phyloP scores from a whole-genome alignment of 495 filamentous ascomycete genomes.

The Xylaria acuta region DNA sequence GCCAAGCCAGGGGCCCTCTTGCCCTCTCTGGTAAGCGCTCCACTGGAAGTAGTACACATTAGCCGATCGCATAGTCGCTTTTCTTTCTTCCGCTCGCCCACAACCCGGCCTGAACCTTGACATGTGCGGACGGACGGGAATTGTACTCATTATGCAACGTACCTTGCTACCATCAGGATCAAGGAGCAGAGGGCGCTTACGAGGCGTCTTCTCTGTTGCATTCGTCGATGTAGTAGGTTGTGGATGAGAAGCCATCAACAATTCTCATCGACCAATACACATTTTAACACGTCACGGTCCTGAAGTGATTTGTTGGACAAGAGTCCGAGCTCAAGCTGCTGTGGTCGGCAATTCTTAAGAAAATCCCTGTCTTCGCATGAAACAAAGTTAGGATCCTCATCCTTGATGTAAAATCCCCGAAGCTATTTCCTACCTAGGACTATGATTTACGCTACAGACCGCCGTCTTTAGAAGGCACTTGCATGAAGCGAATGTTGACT shows the following conservation, averaged over 20 bases:
- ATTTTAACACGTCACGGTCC: neutral
- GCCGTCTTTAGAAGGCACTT: neutral
- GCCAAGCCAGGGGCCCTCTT: neutral
- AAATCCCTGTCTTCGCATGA: neutral
- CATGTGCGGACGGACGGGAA: conserved; percentile 6
- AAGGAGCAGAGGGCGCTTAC: neutral
- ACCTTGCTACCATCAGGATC: neutral
- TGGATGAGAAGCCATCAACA: neutral
- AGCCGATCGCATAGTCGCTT: conserved; percentile 10
- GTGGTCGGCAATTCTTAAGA: neutral
- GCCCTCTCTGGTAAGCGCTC: conserved; percentile 14
- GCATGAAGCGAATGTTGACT: conserved; percentile 1
- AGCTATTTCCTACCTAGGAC: neutral
- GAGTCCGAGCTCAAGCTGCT: neutral
- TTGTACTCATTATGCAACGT: neutral
- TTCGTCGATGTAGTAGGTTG: neutral
- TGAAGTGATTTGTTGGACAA: neutral
- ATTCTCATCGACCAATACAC: neutral
- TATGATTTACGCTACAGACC: neutral
- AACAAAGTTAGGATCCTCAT: neutral
- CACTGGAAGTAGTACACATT: conserved; percentile 2
- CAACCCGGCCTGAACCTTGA: conserved; percentile 1
- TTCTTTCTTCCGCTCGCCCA: conserved; percentile 19
- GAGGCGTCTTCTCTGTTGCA: neutral
- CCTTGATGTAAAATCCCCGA: conserved; percentile 13